Conservation (phyloP, 257 asterid species). For the Primulina huaijiensis region DNA sequence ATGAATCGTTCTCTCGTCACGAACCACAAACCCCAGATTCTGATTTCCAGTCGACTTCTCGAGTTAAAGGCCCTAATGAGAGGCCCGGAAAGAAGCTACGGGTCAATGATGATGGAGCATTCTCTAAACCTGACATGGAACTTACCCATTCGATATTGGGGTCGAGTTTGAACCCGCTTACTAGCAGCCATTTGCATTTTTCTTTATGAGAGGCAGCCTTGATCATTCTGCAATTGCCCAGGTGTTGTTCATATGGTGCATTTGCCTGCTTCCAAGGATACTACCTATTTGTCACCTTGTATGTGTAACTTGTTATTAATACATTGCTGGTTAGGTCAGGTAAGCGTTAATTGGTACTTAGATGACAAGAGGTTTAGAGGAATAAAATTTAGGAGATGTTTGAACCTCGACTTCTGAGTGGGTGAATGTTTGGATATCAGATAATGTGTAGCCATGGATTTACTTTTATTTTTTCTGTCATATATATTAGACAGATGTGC, state of each 20-base stretch:
- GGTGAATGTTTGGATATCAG: constrained; percentile 21
- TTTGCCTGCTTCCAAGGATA: constrained; percentile 15
- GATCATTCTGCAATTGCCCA: constrained; percentile 34
- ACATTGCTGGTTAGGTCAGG: constrained; percentile 20
- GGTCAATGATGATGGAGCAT: constrained; percentile 16
- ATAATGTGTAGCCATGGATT: constrained; percentile 1
- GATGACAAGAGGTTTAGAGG: constrained; percentile 30
- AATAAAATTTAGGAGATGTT: constrained; percentile 19
- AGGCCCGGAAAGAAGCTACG: constrained; percentile 61
- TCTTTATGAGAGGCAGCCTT: constrained; percentile 42
- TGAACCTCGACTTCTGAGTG: constrained; percentile 10
- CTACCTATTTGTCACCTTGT: constrained; percentile 23
- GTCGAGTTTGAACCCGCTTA: constrained; percentile 49
- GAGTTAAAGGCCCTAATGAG: constrained; percentile 42
- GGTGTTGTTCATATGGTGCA: constrained; percentile 26
- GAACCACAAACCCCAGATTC: constrained; percentile 93
- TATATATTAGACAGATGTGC: no score
- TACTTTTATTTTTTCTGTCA: not conserved
- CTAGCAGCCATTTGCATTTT: constrained; percentile 47
- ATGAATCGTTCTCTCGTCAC: constrained; percentile 73
- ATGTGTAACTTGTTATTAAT: constrained; percentile 29
- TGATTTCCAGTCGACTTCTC: constrained; percentile 41
- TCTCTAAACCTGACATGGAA: constrained; percentile 36
- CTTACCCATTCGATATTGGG: constrained; percentile 53
- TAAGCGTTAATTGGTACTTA: constrained; percentile 18